Conservation (phyloP, 768 basidiomycete genomes). For the Aureoboletus auriporus region DNA sequence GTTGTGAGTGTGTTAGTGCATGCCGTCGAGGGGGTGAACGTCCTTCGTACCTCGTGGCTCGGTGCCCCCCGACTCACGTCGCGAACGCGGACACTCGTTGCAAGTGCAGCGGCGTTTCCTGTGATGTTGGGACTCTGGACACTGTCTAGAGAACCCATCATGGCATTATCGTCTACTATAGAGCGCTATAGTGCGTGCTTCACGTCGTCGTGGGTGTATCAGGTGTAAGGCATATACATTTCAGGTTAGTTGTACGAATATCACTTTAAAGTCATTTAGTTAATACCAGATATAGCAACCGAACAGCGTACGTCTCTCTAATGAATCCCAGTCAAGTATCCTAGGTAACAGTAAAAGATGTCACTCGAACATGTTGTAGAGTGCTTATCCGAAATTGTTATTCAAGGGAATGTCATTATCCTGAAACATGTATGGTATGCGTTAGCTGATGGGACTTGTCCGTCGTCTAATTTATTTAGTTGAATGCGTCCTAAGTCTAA, state of each 20-base stretch:
- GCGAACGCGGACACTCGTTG: constrained; percentile 26
- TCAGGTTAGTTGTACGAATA: background rate
- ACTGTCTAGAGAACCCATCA: constrained; percentile 54
- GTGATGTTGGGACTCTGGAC: constrained; percentile 53
- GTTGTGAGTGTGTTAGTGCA: constrained; percentile 56
- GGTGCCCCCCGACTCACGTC: constrained; percentile 14
- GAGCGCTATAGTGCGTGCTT: constrained; percentile 52
- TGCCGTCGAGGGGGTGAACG: constrained; percentile 52
- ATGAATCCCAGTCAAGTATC: background rate
- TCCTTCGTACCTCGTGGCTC: constrained; percentile 49
- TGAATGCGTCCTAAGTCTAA: constrained; percentile 26
- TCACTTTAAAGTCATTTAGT: background rate
- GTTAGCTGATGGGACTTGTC: background rate
- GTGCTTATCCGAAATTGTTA: background rate
- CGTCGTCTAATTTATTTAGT: background rate
- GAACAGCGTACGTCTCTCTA: background rate
- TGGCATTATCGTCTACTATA: constrained; percentile 48
- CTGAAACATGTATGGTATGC: background rate
- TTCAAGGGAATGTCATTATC: background rate
- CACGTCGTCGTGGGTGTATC: constrained; percentile 43
- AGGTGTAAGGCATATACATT: constrained; percentile 25
- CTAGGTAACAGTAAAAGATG: background rate
- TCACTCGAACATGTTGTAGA: background rate
- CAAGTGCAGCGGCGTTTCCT: constrained; percentile 42
- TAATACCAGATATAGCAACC: background rate